A percentile compares a stretch with the other conserved stretches of the same genome.
These are phyloP conservation scores for Starmerella khaoyaiensis DNA, from an alignment of 805 yeast species.

Conservation along the genomic window DNA sequence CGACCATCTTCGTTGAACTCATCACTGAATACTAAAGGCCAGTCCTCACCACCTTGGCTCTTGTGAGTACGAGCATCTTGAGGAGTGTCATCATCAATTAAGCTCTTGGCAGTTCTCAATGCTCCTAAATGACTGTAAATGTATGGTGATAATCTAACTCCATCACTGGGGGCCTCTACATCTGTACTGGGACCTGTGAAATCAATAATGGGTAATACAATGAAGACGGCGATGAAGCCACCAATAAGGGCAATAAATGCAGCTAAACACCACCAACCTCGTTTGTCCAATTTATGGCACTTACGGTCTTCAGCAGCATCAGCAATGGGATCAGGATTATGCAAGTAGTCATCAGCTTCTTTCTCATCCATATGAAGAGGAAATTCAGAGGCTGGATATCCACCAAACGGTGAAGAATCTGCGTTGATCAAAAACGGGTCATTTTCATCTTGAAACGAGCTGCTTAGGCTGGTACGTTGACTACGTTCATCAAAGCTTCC, in stretches of 20 bases:
- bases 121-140: constrained; percentile 45
- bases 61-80: constrained; percentile 35
- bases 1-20: constrained; percentile 86
- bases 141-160: constrained; percentile 41
- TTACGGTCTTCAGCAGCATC: constrained; percentile 65
- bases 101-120: constrained; percentile 36
- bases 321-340: constrained; percentile 89
- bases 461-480: constrained; percentile 16
- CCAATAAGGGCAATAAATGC: constrained; percentile 41
- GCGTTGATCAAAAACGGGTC: constrained; percentile 26
- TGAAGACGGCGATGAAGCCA: constrained; percentile 56
- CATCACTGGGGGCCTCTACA: constrained; percentile 20
- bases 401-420: constrained; percentile 70
- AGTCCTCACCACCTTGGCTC: constrained; percentile 47
- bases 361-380: constrained; percentile 86
- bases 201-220: constrained; percentile 72
- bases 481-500: constrained; percentile 10
- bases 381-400: constrained; percentile 85
- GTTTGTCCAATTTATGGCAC: constrained; percentile 28
- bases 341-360: constrained; percentile 89
- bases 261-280: constrained; percentile 27
- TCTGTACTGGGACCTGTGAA: constrained; percentile 50
- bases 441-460: constrained; percentile 18
- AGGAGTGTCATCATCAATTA: constrained; percentile 68
- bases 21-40: constrained; percentile 78